A percentile compares a stretch with the other conserved stretches of the same genome.
These are phyloP conservation scores for Diaporthe helianthi DNA, from an alignment of 2,329 filamentous ascomycete genomes.

Conservation along the genomic window DNA sequence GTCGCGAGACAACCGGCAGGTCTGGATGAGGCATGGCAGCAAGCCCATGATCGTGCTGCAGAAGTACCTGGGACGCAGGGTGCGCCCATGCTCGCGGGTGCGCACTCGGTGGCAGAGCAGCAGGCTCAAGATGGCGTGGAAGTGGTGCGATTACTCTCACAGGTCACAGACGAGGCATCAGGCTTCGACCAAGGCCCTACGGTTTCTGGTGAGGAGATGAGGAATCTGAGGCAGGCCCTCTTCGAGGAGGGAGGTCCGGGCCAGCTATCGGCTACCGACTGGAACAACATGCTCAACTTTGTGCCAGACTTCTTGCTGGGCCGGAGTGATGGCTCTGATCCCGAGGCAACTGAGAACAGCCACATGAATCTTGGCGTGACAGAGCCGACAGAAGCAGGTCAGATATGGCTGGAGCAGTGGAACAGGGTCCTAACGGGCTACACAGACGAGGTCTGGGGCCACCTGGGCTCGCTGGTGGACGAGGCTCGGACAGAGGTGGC, in stretches of 20 bases:
- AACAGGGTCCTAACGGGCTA: conserved; percentile 62
- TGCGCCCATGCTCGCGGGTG: neutral
- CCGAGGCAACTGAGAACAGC: conserved; percentile 36
- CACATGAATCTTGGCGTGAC: conserved; percentile 48
- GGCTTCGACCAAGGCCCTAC: conserved; percentile 36
- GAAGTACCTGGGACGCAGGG: neutral
- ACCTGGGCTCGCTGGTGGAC: conserved; percentile 61
- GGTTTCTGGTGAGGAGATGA: conserved; percentile 41
- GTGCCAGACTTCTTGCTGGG: conserved; percentile 51
- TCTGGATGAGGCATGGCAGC: conserved; percentile 36
- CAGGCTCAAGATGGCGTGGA: conserved; percentile 48
- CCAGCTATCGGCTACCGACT: conserved; percentile 40
- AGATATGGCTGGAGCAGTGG: conserved; percentile 63
- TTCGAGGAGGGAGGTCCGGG: conserved; percentile 42
- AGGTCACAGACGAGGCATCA: conserved; percentile 36
- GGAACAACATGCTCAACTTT: conserved; percentile 60
- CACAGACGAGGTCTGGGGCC: conserved; percentile 74
- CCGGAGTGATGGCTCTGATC: conserved; percentile 35
- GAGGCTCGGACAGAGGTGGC: conserved; percentile 65
- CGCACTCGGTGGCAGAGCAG: conserved; percentile 44
- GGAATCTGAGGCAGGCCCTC: conserved; percentile 47
- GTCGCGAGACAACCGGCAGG: conserved; percentile 35
- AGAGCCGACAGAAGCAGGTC: conserved; percentile 48
- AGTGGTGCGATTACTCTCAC: conserved; percentile 48
- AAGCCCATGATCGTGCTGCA: neutral